Base-by-base conservation (phyloP, 192 early-diverging fungal genomes). In the Linderina pennispora region DNA sequence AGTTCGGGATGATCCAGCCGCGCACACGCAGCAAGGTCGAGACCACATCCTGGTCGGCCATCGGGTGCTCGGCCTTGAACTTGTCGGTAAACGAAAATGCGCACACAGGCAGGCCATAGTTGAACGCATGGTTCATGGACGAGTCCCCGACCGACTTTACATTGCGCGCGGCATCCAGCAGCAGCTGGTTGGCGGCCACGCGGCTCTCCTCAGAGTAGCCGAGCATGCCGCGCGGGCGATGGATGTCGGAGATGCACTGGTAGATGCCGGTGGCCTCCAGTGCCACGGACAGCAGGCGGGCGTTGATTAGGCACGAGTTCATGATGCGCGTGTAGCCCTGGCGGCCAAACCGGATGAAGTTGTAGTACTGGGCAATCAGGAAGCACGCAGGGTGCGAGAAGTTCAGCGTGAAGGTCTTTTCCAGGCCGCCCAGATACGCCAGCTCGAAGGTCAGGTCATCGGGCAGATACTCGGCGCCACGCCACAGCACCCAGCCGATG, bases 331-430 rank as follows among this genome's bases (percentile, higher is more conserved):
- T 50, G 62, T 78, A 90, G 0, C 89, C 89, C 16, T 58, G 43
- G 19, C 68, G 62, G 0, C 86, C 89, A 21, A 83, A 76, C 33
- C 87, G 78, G 36, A 90, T 75, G 18, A 91, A 77, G 40, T 80
- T 78, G 65, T 90, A 91, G 61, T 91, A 91, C 61, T 90, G 87
- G n/a, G 75, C 86, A 33, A 91, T 80, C 46, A 89, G 77, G 48
- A 78, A 80, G 52, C 80, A 79, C 15, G 84, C 77, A 2, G 81
- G 77, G 35, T 81, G 79, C 40, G 83, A 86, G 43, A 89, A 89
- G 62, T 89, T 89, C 37, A 89, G 75, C 14, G 85, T 86, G 41
- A 81, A 87, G 2, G 85, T 80, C 37, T 82, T 76, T 38, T 78
- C 76, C 38, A 82, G 75, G 26, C 75, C 66, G 45, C 85, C 84